Evolutionary conservation across 345 rosid genomes (phyloP), one percentile per base, ranked within the genome.

Genomic region (Heritiera fomes): DNA sequence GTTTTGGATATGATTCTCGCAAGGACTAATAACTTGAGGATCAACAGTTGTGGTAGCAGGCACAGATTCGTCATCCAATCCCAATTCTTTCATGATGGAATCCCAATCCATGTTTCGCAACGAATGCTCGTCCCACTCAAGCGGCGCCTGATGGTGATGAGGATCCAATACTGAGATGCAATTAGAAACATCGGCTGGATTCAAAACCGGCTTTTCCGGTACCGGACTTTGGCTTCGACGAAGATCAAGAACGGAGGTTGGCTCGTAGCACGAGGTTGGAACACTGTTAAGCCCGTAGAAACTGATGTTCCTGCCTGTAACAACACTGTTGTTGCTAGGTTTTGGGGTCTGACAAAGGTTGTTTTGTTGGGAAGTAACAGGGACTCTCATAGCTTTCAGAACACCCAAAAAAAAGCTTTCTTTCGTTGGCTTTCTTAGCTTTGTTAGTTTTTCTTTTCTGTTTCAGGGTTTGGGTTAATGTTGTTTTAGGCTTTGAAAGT

Each of bases 31-130:
- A n/a, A 79, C 30, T 65, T 82, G 49, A 66, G 82, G 52, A 66
- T 59, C 15, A 55, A 5, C 73, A 45, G 32, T 66, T 56, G 65
- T 72, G 61, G 82, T 53, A 1, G 86, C 62, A 23, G 86, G 84
- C 28, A 89, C 78, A n/a, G 91, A 89, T 53, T 95, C 94, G 15
- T 89, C 91, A 17, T 91, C 91, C 59, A 92, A 75, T 15, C 89
- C 97, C 52, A 92, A 73, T 30, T 96, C 99, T 56, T 82, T 86
- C 95, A 96, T 91, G 80, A 92, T 87, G 8, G 95, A 89, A 66
- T 96, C 99, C 98, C 97, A 96, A 71, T 94, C 98, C 87, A 93
- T 85, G 73, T 49, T 79, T 53, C 91, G 97, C 58, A 91, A 82
- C 17, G 87, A 88, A 63, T 89, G 91, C 47, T 93, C 97, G 56